These are phyloP conservation scores for Solanum corneliomulleri DNA, from an alignment of 257 asterid genomes.

Conservation along the genomic window DNA sequence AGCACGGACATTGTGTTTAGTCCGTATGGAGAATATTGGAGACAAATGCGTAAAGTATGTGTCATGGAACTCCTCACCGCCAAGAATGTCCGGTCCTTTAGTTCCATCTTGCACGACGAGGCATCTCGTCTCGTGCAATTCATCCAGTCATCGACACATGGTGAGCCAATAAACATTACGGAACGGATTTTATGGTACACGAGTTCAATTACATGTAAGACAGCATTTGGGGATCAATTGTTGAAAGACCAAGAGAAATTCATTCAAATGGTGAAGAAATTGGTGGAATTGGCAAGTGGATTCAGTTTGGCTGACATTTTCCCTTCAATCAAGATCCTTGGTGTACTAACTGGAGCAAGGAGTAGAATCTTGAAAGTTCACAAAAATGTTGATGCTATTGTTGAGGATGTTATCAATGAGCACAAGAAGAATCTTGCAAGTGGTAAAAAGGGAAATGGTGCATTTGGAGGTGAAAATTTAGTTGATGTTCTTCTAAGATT, in stretches of 20 bases:
- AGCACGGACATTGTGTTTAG: slow-evolving; percentile 4
- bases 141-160: neutral
- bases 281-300: neutral
- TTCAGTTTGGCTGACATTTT: neutral
- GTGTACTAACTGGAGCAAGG: neutral
- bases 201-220: neutral
- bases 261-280: neutral
- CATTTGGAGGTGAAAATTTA: neutral
- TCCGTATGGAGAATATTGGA: slow-evolving; percentile 33
- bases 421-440: neutral
- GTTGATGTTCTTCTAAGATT: slow-evolving; percentile 4
- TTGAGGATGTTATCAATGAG: neutral
- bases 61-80: slow-evolving; percentile 19
- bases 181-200: neutral
- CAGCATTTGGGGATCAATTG: neutral
- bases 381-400: neutral
- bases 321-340: neutral
- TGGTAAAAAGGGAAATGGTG: neutral
- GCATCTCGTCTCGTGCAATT: neutral
- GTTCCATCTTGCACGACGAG: slow-evolving; percentile 6
- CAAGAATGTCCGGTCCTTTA: slow-evolving; percentile 14
- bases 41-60: slow-evolving; percentile 30
- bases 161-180: neutral
- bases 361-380: neutral
- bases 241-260: neutral